A percentile compares a stretch with the other conserved stretches of the same genome.
These are phyloP conservation scores for Torrubiella hemipterigena DNA, from an alignment of 2,329 filamentous ascomycete genomes.

Conservation along the genomic window DNA sequence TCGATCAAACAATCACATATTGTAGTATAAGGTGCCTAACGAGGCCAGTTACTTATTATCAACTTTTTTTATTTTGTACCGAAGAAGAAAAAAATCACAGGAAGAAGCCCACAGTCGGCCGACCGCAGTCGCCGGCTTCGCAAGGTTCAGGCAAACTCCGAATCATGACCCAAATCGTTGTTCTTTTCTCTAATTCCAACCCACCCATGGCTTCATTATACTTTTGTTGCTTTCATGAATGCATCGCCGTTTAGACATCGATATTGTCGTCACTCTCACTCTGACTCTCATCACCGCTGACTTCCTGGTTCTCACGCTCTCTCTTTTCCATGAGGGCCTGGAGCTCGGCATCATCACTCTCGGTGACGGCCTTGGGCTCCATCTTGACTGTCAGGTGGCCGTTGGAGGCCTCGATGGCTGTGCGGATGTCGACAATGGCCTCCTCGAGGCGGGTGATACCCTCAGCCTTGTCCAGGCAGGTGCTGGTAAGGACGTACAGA, in stretches of 20 bases:
- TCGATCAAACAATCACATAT: too few species aligned
- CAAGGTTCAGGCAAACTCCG: too few species aligned
- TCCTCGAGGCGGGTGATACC: conserved; percentile 79
- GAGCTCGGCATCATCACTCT: conserved; percentile 93
- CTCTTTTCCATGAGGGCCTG: conserved; percentile 99
- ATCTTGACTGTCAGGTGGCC: conserved; percentile 87
- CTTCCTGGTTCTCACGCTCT: conserved; percentile 93
- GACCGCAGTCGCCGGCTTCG: too few species aligned
- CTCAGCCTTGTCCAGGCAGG: conserved; percentile 82
- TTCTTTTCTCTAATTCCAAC: too few species aligned
- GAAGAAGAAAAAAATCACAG: too few species aligned
- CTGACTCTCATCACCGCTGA: conserved; percentile 93
- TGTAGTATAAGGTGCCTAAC: too few species aligned
- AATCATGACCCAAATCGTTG: too few species aligned
- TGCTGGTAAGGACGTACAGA: conserved; percentile 89
- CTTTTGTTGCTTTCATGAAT: conserved; percentile 1
- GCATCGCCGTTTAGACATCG: conserved; percentile 18
- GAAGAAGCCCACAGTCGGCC: too few species aligned
- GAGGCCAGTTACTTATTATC: too few species aligned
- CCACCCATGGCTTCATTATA: too few species aligned
- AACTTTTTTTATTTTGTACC: too few species aligned
- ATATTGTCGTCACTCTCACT: conserved; percentile 87
- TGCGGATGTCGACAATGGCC: conserved; percentile 77
- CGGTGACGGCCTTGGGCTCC: conserved; percentile 97
- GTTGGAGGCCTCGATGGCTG: conserved; percentile 64